A percentile compares a stretch with the other conserved stretches of the same genome.
Conservation (phyloP, 1,284 basidiomycete genomes). For the Violaceomyces palustris region DNA sequence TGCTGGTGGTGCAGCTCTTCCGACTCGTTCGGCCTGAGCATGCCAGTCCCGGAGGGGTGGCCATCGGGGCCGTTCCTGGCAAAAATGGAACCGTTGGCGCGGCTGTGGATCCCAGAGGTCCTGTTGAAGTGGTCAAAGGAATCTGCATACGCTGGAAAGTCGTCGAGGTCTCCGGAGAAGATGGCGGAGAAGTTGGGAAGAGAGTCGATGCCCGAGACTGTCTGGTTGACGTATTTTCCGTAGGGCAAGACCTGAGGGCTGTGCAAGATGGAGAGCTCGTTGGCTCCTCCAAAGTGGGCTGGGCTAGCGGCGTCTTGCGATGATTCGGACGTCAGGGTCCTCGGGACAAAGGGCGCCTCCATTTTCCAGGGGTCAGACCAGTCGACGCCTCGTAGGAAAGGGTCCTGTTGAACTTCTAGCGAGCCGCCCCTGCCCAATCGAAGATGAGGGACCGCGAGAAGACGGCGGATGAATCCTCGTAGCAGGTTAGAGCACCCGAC, state of each 20-base stretch:
- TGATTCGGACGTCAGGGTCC: background rate
- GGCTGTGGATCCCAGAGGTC: no score
- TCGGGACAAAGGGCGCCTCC: slow-evolving; percentile 38
- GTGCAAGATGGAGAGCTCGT: background rate
- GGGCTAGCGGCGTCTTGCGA: no score
- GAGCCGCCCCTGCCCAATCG: slow-evolving; percentile 35
- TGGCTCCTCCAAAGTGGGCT: no score
- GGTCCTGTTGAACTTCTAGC: slow-evolving; percentile 30
- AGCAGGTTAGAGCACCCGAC: slow-evolving; percentile 21
- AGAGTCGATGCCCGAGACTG: slow-evolving; percentile 25
- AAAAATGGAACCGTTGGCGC: no score
- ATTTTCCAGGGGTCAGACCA: slow-evolving; percentile 35
- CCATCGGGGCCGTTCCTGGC: slow-evolving; percentile 9
- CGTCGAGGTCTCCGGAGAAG: slow-evolving; percentile 34
- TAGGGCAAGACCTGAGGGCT: background rate
- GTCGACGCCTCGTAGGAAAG: slow-evolving; percentile 31
- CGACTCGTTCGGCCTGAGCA: no score
- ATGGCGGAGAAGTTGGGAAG: slow-evolving; percentile 44
- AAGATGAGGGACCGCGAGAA: slow-evolving; percentile 15
- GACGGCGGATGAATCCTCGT: slow-evolving; percentile 15
- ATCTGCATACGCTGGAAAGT: slow-evolving; percentile 44
- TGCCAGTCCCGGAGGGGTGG: background rate
- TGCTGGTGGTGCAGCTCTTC: no score
- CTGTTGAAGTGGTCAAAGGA: no score
- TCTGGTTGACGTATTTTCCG: background rate